Percentiles rank a stretch among this genome's conserved stretches.
phyloP scores from a whole-genome alignment of 139 green algal genomes.

The Volvox africanus region DNA sequence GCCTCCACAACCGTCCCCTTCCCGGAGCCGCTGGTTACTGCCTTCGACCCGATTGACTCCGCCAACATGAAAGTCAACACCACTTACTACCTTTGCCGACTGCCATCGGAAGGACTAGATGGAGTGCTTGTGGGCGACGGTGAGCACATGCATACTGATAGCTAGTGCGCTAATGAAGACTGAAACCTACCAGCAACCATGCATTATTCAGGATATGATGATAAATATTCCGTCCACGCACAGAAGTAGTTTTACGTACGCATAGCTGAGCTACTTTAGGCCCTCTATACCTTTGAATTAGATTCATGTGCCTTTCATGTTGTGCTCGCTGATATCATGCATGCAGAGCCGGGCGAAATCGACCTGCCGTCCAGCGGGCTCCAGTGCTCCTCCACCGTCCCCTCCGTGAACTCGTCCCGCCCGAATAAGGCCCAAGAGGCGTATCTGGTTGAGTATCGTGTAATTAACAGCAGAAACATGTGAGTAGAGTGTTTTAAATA shows the following conservation, averaged over 20 bases:
- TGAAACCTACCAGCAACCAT: too few species aligned
- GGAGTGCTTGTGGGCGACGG: neutral
- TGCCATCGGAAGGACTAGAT: neutral
- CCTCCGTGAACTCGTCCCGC: neutral
- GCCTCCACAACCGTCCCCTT: neutral
- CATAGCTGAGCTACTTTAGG: neutral
- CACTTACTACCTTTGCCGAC: neutral
- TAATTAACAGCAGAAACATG: slow-evolving; percentile 31
- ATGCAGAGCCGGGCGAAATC: slow-evolving; percentile 9
- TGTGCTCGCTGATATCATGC: neutral
- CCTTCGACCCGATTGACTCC: neutral
- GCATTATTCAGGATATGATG: too few species aligned
- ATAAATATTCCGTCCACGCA: too few species aligned
- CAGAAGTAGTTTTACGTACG: neutral
- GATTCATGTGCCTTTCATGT: neutral
- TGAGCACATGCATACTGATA: neutral
- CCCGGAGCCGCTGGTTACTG: neutral
- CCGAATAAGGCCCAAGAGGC: neutral
- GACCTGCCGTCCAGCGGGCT: neutral
- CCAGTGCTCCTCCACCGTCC: neutral
- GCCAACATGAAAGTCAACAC: neutral
- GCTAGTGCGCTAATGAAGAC: neutral
- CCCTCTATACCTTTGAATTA: neutral
- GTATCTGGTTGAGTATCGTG: neutral
- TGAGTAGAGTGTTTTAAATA: neutral